phyloP scores from a whole-genome alignment of 208 protist genomes.

The Crithidia fasciculata region DNA sequence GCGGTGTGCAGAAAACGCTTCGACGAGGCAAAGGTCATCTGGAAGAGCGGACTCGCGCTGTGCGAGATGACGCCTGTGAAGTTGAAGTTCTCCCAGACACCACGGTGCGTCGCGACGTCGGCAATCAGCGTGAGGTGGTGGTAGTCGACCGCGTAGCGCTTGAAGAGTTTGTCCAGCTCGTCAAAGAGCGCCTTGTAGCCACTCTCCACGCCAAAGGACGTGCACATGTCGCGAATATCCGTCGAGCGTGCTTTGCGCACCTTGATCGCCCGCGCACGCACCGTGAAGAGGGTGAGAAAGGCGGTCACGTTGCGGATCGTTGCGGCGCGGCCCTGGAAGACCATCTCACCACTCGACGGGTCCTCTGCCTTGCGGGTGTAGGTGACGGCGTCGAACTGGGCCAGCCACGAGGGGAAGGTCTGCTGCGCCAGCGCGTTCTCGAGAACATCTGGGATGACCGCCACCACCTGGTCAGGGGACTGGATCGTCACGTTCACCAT shows the following conservation, averaged over 20 bases:
- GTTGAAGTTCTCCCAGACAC: conserved; percentile 90
- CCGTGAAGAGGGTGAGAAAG: conserved; percentile 85
- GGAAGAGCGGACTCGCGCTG: conserved; percentile 89
- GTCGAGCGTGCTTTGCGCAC: conserved; percentile 79
- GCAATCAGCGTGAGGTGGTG: conserved; percentile 90
- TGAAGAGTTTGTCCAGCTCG: conserved; percentile 89
- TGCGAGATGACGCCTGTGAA: conserved; percentile 88
- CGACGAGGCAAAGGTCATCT: conserved; percentile 93
- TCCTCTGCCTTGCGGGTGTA: conserved; percentile 83
- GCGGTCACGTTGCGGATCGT: conserved; percentile 73
- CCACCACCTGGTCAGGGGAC: conserved; percentile 54
- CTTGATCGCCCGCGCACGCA: conserved; percentile 63
- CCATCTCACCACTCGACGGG: conserved; percentile 73
- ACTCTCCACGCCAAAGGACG: conserved; percentile 82
- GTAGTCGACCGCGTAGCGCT: conserved; percentile 87
- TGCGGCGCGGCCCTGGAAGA: conserved; percentile 81
- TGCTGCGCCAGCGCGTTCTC: conserved; percentile 62
- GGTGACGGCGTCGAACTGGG: conserved; percentile 79
- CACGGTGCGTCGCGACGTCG: conserved; percentile 88
- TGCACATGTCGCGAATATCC: conserved; percentile 86
- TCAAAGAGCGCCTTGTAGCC: conserved; percentile 80
- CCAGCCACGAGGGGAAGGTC: conserved; percentile 75
- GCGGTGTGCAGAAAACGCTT: conserved; percentile 87
- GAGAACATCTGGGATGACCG: conserved; percentile 84
- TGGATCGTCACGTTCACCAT: conserved; percentile 72